Base-by-base conservation (phyloP, 108 stramenopile species). In the Poteriospumella lacustris region DNA sequence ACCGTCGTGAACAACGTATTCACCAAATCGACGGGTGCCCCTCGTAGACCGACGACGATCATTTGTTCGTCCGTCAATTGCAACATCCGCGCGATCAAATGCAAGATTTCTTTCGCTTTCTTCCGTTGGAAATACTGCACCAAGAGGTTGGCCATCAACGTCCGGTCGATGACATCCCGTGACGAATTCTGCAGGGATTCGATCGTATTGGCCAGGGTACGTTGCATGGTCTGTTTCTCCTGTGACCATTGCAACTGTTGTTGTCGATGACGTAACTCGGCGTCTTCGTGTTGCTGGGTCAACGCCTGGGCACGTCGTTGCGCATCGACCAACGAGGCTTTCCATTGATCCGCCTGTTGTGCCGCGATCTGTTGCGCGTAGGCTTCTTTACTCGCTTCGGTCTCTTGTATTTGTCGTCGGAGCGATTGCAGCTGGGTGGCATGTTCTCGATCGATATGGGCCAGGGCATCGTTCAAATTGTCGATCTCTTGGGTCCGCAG, bases 221-320 rank as follows among this genome's bases (percentile, higher is more conserved):
- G 26, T 26, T 73, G 70, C 33, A 73, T 5, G 26, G 9, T 73
- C 5, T 73, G 9, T 42, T 73, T 73, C 41, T 73, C 70, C 42
- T 19, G 44, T 42, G 5, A 5, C 38, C 26, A 52, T 5, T 73
- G 31, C 47, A 5, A 29, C 42, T 73, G n/a, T 28, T 9, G 26
- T 73, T 73, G 12, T 73, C 70, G 36, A 42, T 5, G 42, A 44
- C 12, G 41, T 34, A 73, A 24, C 9, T 73, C 70, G 5, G 26
- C 12, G 36, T 73, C 70, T 26, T 73, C 3, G n/a, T n/a, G n/a
- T n/a, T n/a, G n/a, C n/a, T n/a, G n/a, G n/a, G n/a, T n/a, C n/a
- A n/a, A n/a, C n/a, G n/a, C n/a, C n/a, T n/a, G n/a, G n/a, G n/a
- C n/a, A n/a, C n/a, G n/a, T n/a, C n/a, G n/a, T n/a, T n/a, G n/a